Percentiles rank a stretch among this genome's conserved stretches.
Evolutionary conservation across 176 grass and related monocot genomes (phyloP).

Genomic region (Metroxylon sagu): DNA sequence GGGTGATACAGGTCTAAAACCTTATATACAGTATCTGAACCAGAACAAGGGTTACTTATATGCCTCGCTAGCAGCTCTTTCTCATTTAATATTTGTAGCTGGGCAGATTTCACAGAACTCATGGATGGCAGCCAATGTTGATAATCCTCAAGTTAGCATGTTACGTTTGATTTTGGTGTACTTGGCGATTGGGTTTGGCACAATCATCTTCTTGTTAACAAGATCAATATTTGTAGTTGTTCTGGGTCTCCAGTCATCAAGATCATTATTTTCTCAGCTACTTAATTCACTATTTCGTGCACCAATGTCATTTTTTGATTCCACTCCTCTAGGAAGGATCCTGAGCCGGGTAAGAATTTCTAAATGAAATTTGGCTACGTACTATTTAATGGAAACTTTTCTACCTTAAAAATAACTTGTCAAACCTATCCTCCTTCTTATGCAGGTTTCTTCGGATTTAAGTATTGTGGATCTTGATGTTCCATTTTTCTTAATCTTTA

Average conservation of each 20-base stretch:
- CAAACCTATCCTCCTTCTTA: background rate
- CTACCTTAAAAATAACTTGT: no score
- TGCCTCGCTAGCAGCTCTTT: conserved; percentile 30
- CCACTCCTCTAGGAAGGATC: conserved; percentile 83
- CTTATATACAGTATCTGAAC: conserved; percentile 62
- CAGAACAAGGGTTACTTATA: conserved; percentile 83
- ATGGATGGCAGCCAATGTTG: conserved; percentile 89
- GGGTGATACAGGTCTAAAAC: conserved; percentile 67
- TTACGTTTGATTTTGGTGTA: conserved; percentile 78
- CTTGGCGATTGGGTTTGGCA: conserved; percentile 48
- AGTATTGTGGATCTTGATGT: conserved; percentile 87
- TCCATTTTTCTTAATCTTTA: conserved; percentile 59
- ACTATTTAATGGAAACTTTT: background rate
- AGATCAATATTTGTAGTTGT: conserved; percentile 43
- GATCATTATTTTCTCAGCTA: conserved; percentile 77
- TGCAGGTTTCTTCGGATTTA: conserved; percentile 82
- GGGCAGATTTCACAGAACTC: conserved; percentile 93
- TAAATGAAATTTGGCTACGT: conserved; percentile 9
- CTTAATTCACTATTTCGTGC: conserved; percentile 66
- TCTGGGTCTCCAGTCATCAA: conserved; percentile 74
- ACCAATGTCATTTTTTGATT: conserved; percentile 90
- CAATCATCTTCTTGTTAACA: conserved; percentile 54
- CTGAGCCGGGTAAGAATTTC: conserved; percentile 69
- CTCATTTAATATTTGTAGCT: conserved; percentile 48
- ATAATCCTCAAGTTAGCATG: conserved; percentile 52